Percentiles rank a stretch among this genome's conserved stretches.
phyloP scores from a whole-genome alignment of 2,329 filamentous ascomycete genomes.

The Aspergillus japonicus region DNA sequence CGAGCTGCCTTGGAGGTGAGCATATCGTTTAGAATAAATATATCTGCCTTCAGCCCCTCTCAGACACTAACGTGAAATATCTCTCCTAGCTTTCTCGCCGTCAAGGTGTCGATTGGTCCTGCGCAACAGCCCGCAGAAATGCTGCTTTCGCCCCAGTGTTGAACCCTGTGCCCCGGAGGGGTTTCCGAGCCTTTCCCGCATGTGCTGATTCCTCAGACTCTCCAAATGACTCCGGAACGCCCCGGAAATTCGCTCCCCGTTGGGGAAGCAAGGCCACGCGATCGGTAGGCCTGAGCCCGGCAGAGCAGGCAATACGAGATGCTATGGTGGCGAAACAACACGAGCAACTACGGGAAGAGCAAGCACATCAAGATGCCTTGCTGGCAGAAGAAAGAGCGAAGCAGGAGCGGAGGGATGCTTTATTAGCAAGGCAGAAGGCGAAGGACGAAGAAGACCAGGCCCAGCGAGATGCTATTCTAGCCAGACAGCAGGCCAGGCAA shows the following conservation, averaged over 20 bases:
- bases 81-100: conserved; percentile 36
- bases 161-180: conserved; percentile 28
- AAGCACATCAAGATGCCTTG: background rate
- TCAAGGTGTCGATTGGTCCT: conserved; percentile 41
- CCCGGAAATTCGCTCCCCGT: conserved; percentile 31
- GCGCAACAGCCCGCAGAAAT: conserved; percentile 30
- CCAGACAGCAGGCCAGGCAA: background rate
- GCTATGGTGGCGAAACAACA: conserved; percentile 21
- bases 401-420: background rate
- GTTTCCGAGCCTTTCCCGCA: conserved; percentile 34
- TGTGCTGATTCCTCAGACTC: conserved; percentile 30
- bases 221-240: conserved; percentile 19
- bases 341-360: conserved; percentile 3
- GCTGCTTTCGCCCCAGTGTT: conserved; percentile 19
- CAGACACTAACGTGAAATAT: background rate
- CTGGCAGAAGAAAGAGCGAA: background rate
- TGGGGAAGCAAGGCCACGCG: conserved; percentile 19
- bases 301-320: conserved; percentile 34
- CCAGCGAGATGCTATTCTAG: background rate
- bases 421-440: background rate
- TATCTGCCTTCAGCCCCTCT: background rate
- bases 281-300: conserved; percentile 29
- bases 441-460: background rate
- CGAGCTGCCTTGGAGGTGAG: conserved; percentile 35
- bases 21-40: background rate